Evolutionary conservation across 179 eudicot species (phyloP).

Genomic region (Heliamphora pulchella): DNA sequence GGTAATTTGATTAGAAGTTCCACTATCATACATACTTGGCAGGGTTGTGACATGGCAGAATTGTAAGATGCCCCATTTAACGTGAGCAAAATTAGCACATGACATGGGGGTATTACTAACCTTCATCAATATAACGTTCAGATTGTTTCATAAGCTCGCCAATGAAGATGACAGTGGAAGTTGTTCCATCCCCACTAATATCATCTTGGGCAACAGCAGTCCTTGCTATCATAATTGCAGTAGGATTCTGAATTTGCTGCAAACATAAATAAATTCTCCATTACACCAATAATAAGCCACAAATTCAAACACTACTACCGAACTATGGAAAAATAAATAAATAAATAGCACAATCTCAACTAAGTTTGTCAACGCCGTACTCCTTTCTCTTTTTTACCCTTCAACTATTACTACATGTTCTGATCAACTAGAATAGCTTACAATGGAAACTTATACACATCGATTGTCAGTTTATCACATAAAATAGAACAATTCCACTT

Average conservation of each 20-base stretch:
- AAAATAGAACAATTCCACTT: no score
- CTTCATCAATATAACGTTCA: conserved; percentile 92
- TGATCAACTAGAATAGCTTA: background rate
- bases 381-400: background rate
- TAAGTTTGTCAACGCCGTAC: background rate
- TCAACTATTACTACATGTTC: conserved; percentile 4
- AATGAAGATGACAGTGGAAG: conserved; percentile 91
- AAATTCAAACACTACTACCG: background rate
- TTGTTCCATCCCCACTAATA: conserved; percentile 93
- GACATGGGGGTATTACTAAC: conserved; percentile 23
- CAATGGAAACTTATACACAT: background rate
- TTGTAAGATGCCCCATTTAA: background rate
- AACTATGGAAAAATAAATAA: background rate
- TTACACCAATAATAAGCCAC: background rate
- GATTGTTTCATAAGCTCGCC: conserved; percentile 99
- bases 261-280: conserved; percentile 13
- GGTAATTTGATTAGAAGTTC: background rate
- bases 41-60: background rate
- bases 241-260: conserved; percentile 98
- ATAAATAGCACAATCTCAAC: background rate
- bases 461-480: background rate
- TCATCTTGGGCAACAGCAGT: conserved; percentile 99
- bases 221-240: conserved; percentile 97
- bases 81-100: background rate
- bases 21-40: background rate